Base-by-base conservation (phyloP, 208 protist genomes). In the Leishmania turanica region DNA sequence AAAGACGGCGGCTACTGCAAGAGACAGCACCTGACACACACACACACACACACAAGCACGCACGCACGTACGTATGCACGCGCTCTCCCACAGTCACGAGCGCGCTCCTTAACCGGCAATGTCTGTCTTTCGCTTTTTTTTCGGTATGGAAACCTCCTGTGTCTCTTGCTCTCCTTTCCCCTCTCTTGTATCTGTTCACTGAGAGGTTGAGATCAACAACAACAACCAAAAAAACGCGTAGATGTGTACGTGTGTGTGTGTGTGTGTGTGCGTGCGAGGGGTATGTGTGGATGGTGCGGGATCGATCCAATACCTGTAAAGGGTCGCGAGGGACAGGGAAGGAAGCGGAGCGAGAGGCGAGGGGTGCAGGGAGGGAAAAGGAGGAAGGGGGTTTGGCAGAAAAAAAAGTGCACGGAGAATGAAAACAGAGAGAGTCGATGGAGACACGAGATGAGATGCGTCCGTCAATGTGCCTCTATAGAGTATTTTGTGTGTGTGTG, bases 361-460 rank as follows among this genome's bases (percentile, higher is more conserved):
- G 42, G 5, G 42, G 42, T 45, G 42, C 3, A 24, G n/a, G 34
- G 66, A 53, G 49, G 1, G 72, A 64, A 77, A 56, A 68, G 42
- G 42, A 2, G 42, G 5, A 9, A 4, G 42, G 42, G 4, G 42
- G 42, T 45, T 45, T 45, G 42, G 15, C n/a, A 51, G 9, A 56
- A 45, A 45, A 66, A 68, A n/a, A 62, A 24, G 56, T 62, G 56
- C 4, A 17, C 9, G 60, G 49, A 69, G 31, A 40, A 53, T 8
- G 60, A 15, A 78, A 72, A 79, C 37, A 8, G 7, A 45, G 42
- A 83, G 40, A 62, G n/a, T 58, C 70, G 19, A 37, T 73, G 53
- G 21, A 77, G 31, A 34, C n/a, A 62, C 21, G 24, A 62, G 56
- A 62, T 62, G 56, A 62, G 56, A 62, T 62, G 9, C 56, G 6